Conservation (phyloP, 306 rosid genomes). For the Prosopis cineraria region DNA sequence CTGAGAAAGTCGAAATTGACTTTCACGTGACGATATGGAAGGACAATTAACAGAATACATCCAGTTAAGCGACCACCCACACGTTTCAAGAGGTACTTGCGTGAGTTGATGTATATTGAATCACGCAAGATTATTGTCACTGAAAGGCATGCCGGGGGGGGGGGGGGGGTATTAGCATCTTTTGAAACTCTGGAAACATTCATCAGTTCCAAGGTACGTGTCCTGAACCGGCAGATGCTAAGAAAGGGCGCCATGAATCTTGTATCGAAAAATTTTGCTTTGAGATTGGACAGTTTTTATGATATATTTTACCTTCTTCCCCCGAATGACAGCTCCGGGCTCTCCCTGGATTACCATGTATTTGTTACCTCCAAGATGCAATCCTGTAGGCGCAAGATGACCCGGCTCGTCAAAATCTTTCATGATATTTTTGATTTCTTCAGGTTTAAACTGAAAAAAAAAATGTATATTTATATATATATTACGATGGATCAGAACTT, state of each 20-base stretch:
- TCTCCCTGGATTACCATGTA: constrained; percentile 98
- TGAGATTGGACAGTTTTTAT: neutral
- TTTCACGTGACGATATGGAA: constrained; percentile 9
- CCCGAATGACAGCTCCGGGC: constrained; percentile 93
- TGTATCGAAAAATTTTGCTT: neutral
- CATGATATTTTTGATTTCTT: constrained; percentile 65
- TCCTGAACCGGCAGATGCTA: neutral
- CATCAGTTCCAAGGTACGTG: neutral
- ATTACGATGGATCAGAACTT: constrained; percentile 13
- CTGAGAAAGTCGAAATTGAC: neutral
- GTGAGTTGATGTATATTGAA: neutral
- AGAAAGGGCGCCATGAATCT: neutral
- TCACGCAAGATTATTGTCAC: neutral
- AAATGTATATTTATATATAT: too few relatives aligned
- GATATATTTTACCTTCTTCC: constrained; percentile 70
- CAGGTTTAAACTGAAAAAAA: constrained; percentile 56
- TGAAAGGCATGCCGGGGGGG: neutral
- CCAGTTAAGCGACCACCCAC: neutral
- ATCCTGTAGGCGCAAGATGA: constrained; percentile 90
- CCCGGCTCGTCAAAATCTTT: constrained; percentile 96
- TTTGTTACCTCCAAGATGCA: constrained; percentile 69
- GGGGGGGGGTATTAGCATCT: too few relatives aligned
- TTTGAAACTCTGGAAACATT: neutral
- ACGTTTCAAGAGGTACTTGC: neutral
- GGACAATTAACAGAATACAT: neutral